Percentiles rank a stretch among this genome's conserved stretches.
phyloP scores from a whole-genome alignment of 768 basidiomycete species.

The Amanita subjunquillea region DNA sequence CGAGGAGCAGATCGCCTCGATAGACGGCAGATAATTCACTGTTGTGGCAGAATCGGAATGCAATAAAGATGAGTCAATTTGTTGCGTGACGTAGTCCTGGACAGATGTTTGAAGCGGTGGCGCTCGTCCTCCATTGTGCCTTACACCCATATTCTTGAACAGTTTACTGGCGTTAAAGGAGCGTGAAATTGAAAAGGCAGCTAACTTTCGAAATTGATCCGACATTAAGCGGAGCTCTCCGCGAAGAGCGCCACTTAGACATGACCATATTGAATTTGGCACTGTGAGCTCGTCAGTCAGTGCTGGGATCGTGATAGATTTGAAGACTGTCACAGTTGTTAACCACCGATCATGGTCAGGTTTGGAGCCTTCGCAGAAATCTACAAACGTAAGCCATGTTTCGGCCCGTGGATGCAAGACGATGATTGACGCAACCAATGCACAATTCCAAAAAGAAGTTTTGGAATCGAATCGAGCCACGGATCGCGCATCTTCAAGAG shows the following conservation, averaged over 20 bases:
- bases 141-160: neutral
- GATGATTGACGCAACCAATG: too few relatives aligned
- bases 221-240: neutral
- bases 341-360: too few relatives aligned
- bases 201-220: neutral
- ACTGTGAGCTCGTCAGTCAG: too few relatives aligned
- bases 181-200: neutral
- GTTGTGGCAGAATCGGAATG: neutral
- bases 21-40: neutral
- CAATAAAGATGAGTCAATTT: neutral
- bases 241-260: too few relatives aligned
- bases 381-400: too few relatives aligned
- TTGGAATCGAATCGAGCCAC: neutral
- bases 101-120: neutral
- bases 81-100: too few relatives aligned
- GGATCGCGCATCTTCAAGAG: neutral
- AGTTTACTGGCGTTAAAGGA: neutral
- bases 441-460: too few relatives aligned
- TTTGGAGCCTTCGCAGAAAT: too few relatives aligned
- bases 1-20: neutral
- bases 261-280: too few relatives aligned
- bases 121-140: neutral
- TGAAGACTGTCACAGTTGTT: too few relatives aligned
- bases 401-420: too few relatives aligned
- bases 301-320: too few relatives aligned